Conservation (phyloP, 73 alveolate species). For the Blepharisma stoltei region DNA sequence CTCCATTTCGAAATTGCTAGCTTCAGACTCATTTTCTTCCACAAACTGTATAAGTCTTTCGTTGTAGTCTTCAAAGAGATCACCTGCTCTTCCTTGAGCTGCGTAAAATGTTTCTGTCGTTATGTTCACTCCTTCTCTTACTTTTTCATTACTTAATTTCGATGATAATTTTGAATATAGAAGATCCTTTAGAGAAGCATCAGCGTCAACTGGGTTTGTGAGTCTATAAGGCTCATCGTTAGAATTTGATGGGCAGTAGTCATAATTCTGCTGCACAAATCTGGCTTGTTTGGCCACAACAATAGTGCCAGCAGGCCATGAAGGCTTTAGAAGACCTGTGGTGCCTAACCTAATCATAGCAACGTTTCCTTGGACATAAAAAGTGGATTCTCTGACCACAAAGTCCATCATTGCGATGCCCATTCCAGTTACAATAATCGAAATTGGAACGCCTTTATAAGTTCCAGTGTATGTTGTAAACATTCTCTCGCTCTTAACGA, state of each 20-base stretch:
- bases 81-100: conserved; percentile 45
- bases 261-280: background rate
- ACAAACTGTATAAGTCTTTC: conserved; percentile 28
- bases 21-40: conserved; percentile 34
- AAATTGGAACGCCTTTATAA: conserved; percentile 44
- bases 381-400: conserved; percentile 40
- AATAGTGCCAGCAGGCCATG: conserved; percentile 28
- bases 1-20: conserved; percentile 41
- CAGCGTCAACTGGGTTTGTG: conserved; percentile 33
- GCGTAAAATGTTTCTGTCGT: conserved; percentile 45
- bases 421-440: conserved; percentile 55
- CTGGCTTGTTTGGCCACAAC: conserved; percentile 16
- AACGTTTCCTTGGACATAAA: conserved; percentile 35
- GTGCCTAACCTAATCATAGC: conserved; percentile 34
- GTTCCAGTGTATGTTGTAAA: conserved; percentile 44
- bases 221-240: conserved; percentile 25
- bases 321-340: background rate
- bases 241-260: background rate
- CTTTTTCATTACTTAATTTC: conserved; percentile 31
- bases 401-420: conserved; percentile 48
- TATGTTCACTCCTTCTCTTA: conserved; percentile 35
- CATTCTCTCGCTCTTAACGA: conserved; percentile 22
- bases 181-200: background rate
- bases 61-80: conserved; percentile 38
- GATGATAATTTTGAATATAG: background rate